phyloP scores from a whole-genome alignment of 2,329 filamentous ascomycete genomes.

The Celoporthe dispersa region DNA sequence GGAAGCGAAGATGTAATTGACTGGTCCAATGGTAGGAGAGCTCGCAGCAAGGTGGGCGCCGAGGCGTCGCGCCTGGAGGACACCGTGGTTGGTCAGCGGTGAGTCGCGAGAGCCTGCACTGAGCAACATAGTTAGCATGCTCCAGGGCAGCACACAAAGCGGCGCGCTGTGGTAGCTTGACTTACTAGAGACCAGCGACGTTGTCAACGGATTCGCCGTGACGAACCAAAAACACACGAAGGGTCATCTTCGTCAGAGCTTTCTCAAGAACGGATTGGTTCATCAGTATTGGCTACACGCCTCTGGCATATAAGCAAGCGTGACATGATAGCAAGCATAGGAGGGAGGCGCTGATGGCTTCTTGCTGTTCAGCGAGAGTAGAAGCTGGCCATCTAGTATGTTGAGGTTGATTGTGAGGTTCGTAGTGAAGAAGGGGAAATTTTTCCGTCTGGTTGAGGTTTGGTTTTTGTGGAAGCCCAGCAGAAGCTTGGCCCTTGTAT shows the following conservation, averaged over 20 bases:
- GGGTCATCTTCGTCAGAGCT: slow-evolving; percentile 1
- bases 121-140: slow-evolving; percentile 53
- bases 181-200: slow-evolving; percentile 75
- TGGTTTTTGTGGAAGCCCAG: background rate
- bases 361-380: background rate
- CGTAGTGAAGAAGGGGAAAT: background rate
- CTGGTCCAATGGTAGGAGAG: slow-evolving; percentile 34
- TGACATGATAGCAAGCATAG: slow-evolving; percentile 1
- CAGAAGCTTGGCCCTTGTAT: background rate
- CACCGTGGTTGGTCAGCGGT: slow-evolving; percentile 78
- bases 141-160: slow-evolving; percentile 31
- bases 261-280: background rate
- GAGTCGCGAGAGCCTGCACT: slow-evolving; percentile 82
- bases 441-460: background rate
- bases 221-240: slow-evolving; percentile 77
- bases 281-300: slow-evolving; percentile 1
- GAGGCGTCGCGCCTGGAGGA: slow-evolving; percentile 75
- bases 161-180: slow-evolving; percentile 4
- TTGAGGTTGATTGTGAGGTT: background rate
- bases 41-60: slow-evolving; percentile 61
- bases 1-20: slow-evolving; percentile 77
- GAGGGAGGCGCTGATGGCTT: background rate
- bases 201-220: slow-evolving; percentile 94
- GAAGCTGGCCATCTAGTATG: background rate
- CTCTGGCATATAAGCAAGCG: background rate